Evolutionary conservation across 2,329 filamentous ascomycete genomes (phyloP), one percentile per base, ranked within the genome.

Genomic region (Ophiosphaerella herpotricha): DNA sequence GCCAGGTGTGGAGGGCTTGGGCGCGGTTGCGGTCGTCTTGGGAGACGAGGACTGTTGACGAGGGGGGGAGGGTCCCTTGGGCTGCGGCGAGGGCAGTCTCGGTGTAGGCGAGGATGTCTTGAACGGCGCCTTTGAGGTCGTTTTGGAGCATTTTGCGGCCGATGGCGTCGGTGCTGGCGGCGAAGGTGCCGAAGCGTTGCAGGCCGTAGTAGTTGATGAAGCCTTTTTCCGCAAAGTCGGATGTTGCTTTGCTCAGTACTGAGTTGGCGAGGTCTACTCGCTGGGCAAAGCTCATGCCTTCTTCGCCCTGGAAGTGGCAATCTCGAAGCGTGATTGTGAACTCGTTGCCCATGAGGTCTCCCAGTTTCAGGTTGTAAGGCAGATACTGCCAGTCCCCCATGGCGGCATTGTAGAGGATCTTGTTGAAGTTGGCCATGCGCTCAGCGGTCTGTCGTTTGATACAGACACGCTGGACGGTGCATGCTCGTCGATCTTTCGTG

Each of bases 191-290:
- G 64, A 99, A 99, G 21, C 94, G 86, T 75, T 99, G 94, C n/a
- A 97, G 85, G 7, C 94, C 94, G 67, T 92, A 99, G 77, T 97
- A 99, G 75, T 99, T 99, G 74, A 99, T 86, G 78, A 95, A 99
- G 2, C 94, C 94, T 38, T 87, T 82, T 37, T 85, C 76, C 46
- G 82, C 79, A 59, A 97, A 84, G 55, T 87, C 84, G 36, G 82
- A 77, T 43, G 96, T 77, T 1, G 90, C 80, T 54, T 78, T 66
- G 54, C 80, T 67, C 54, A 90, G 77, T 29, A 83, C 76, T 5
- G 78, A 68, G 34, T 73, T 67, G 36, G 67, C 78, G 8, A 85
- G 78, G 33, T 81, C 72, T 2, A 77, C 48, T 24, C 73, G 76
- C 52, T 72, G 72, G 40, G 51, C 63, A 33, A 58, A 44, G 36